phyloP scores from a whole-genome alignment of 2,329 filamentous ascomycete species.

The Pseudocercospora eumusae region DNA sequence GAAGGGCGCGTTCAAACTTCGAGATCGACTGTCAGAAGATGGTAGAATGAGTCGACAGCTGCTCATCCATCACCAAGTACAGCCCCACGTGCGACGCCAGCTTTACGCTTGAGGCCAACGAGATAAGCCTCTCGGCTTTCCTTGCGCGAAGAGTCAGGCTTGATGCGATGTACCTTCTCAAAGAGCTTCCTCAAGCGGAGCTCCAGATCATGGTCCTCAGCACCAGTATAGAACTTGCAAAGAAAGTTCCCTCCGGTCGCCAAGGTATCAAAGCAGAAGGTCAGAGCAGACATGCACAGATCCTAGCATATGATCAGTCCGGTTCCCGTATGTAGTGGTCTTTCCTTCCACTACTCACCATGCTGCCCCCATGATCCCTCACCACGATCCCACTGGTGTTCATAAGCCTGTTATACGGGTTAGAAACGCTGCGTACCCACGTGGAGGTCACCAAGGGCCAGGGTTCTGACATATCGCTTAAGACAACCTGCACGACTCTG shows the following conservation, averaged over 20 bases:
- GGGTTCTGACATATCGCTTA: conserved; percentile 99
- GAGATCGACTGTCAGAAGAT: too few relatives aligned
- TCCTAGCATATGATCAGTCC: conserved; percentile 59
- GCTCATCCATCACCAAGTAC: conserved; percentile 40
- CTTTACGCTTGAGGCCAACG: conserved; percentile 72
- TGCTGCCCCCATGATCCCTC: conserved; percentile 87
- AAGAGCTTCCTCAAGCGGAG: conserved; percentile 74
- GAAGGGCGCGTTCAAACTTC: too few relatives aligned
- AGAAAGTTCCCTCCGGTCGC: conserved; percentile 83
- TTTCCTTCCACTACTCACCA: conserved; percentile 63
- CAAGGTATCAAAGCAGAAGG: conserved; percentile 82
- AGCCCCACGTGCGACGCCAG: conserved; percentile 48
- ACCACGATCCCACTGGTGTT: conserved; percentile 90
- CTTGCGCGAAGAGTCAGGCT: conserved; percentile 85
- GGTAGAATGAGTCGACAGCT: too few relatives aligned
- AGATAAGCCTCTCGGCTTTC: conserved; percentile 78
- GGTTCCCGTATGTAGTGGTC: neutral
- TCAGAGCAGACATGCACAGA: conserved; percentile 80
- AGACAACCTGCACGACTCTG: conserved; percentile 80
- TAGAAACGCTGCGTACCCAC: conserved; percentile 86
- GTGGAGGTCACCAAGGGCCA: conserved; percentile 80
- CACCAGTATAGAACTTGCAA: conserved; percentile 95
- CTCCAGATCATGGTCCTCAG: conserved; percentile 81
- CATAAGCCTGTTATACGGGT: conserved; percentile 98
- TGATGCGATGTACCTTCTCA: conserved; percentile 76